These are phyloP conservation scores for Oxyria digyna DNA, from an alignment of 148 eudicot species.

Conservation along the genomic window DNA sequence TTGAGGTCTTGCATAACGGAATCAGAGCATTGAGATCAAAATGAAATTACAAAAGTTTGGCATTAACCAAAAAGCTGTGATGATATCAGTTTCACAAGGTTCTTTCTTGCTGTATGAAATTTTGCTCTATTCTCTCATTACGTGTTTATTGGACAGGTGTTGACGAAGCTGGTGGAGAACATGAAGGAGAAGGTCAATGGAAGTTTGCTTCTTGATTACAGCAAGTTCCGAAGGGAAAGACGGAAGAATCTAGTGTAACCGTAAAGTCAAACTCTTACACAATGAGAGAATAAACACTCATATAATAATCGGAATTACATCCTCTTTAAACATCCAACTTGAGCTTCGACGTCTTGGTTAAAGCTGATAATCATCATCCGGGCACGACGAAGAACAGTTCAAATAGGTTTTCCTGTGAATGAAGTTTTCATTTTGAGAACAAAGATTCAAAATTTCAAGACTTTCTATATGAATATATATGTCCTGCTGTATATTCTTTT, in stretches of 20 bases:
- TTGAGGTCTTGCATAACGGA: not conserved
- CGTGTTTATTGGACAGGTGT: slow-evolving; percentile 27
- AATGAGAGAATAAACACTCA: no score
- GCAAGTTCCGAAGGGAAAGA: slow-evolving; percentile 47
- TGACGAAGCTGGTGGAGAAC: slow-evolving; percentile 54
- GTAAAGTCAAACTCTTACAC: not conserved
- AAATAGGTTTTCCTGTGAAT: not conserved
- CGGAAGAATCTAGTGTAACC: slow-evolving; percentile 26
- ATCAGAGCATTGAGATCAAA: not conserved
- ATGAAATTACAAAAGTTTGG: not conserved
- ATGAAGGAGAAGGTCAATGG: slow-evolving; percentile 72
- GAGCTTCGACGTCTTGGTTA: not conserved
- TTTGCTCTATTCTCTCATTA: not conserved
- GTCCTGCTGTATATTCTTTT: not conserved
- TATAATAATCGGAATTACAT: no score
- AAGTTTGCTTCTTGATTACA: slow-evolving; percentile 66
- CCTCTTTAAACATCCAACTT: not conserved
- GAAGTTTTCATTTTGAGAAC: not conserved
- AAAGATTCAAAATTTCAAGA: not conserved
- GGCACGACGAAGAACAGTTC: not conserved
- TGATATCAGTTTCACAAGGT: not conserved
- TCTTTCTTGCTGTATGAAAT: not conserved
- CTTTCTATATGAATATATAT: not conserved
- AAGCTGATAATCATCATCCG: not conserved
- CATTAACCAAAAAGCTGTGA: not conserved